Percentiles rank a stretch among this genome's conserved stretches.
phyloP scores from a whole-genome alignment of 2,329 filamentous ascomycete species.

The Verticillium klebahnii region DNA sequence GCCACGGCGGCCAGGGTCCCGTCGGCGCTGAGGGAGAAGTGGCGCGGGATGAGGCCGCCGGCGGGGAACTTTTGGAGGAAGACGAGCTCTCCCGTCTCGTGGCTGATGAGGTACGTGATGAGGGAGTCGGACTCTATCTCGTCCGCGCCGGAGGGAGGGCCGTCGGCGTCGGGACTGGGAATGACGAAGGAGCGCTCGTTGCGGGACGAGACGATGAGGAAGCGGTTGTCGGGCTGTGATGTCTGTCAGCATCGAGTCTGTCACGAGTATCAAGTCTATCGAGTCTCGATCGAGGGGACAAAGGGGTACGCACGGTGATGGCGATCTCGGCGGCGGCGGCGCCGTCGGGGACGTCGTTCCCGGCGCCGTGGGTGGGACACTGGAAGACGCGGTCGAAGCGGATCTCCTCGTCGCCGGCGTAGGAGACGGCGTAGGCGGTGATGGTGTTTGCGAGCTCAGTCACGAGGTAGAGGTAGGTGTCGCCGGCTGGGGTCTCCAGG shows the following conservation, averaged over 20 bases:
- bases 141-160: constrained; percentile 13
- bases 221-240: constrained; percentile 51
- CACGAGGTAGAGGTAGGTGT: constrained; percentile 55
- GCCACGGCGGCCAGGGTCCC: constrained; percentile 63
- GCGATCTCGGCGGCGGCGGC: constrained; percentile 51
- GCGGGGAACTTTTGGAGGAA: constrained; percentile 56
- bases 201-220: constrained; percentile 65
- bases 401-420: constrained; percentile 36
- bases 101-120: constrained; percentile 55
- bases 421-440: constrained; percentile 51
- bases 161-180: constrained; percentile 35
- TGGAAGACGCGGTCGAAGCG: constrained; percentile 41
- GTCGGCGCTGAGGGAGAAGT: constrained; percentile 61
- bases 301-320: constrained; percentile 47
- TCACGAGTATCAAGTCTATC: background rate
- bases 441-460: constrained; percentile 57
- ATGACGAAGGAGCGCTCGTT: constrained; percentile 51
- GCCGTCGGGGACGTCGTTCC: constrained; percentile 30
- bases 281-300: background rate
- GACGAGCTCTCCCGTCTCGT: constrained; percentile 46
- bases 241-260: background rate
- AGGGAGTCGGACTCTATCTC: constrained; percentile 57
- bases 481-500: constrained; percentile 30
- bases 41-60: constrained; percentile 61
- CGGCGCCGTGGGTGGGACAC: constrained; percentile 43